Base-by-base conservation (phyloP, 179 eudicot species). In the Silene vulgaris region DNA sequence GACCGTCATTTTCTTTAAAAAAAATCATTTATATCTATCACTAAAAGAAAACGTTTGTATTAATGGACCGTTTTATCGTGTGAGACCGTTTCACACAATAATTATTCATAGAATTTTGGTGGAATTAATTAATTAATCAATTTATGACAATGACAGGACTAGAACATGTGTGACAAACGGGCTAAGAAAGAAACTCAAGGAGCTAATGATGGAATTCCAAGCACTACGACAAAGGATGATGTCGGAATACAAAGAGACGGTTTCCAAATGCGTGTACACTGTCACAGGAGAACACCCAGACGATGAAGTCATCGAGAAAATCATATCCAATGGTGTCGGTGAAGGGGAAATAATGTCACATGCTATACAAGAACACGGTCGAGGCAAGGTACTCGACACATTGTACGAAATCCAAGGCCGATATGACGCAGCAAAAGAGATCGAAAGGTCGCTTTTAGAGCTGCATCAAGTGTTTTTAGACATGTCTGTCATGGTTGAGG, bases 401-500 rank as follows among this genome's bases (percentile, higher is more conserved):
- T 96, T 92, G 85, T 87, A 90, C 20, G 98, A 94, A 86, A 94
- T 94, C 74, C 96, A 90, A 74, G 97, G 89, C 29, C 80, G 98
- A 4, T 82, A 92, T 69, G 96, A 92, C 61, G 86, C 94, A 0
- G 98, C 94, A 23, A 90, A 88, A 84, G 98, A 90, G 84, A 87
- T 94, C 17, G 98, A 94, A 81, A 78, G 79, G 80, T 90, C 95
- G 62, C 79, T 94, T 8, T 66, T 92, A 74, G 98, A 94, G 89
- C 90, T 94, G 9, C 97, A 92, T 81, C 98, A 92, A 75, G 88
- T 92, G 87, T 94, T 94, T 83, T 64, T 94, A 5, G 97, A 94
- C 88, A 94, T 94, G 98, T 87, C 98, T 0, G 98, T 94, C 77
- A 89, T 94, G 97, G 98, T 94, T 57, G 97, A 91, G 82, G 86